These are phyloP conservation scores for Macrophomina pseudophaseolina DNA, from an alignment of 2,329 filamentous ascomycete genomes.

Conservation along the genomic window DNA sequence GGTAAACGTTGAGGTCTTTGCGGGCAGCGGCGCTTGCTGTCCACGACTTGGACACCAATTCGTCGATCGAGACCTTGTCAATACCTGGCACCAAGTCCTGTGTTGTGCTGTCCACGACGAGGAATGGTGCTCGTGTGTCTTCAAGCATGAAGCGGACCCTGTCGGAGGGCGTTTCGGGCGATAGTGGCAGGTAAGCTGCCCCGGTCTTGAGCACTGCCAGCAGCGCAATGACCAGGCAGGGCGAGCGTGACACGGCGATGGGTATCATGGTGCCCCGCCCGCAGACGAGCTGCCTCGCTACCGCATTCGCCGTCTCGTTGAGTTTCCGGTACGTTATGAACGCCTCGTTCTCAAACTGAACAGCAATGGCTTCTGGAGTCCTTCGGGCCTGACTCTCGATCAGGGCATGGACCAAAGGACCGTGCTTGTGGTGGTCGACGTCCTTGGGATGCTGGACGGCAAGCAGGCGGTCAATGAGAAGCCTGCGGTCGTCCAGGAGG, in stretches of 20 bases:
- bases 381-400: neutral
- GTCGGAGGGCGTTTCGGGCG: constrained; percentile 43
- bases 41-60: neutral
- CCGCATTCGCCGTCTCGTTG: neutral
- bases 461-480: neutral
- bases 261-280: constrained; percentile 30
- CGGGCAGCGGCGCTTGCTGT: neutral
- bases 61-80: neutral
- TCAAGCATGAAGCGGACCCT: constrained; percentile 41
- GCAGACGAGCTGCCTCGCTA: neutral
- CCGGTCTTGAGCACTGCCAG: constrained; percentile 44
- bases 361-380: neutral
- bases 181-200: constrained; percentile 43
- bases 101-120: neutral
- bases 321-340: constrained; percentile 35
- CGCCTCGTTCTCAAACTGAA: constrained; percentile 1
- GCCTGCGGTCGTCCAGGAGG: neutral
- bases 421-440: neutral
- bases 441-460: neutral
- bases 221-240: constrained; percentile 41
- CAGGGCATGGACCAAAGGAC: neutral
- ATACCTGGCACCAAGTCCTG: neutral
- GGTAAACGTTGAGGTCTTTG: neutral
- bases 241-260: constrained; percentile 45
- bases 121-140: constrained; percentile 28